Percentiles rank a stretch among this genome's conserved stretches.
phyloP scores from a whole-genome alignment of 2,329 filamentous ascomycete species.

The Hymenoscyphus salicellus region DNA sequence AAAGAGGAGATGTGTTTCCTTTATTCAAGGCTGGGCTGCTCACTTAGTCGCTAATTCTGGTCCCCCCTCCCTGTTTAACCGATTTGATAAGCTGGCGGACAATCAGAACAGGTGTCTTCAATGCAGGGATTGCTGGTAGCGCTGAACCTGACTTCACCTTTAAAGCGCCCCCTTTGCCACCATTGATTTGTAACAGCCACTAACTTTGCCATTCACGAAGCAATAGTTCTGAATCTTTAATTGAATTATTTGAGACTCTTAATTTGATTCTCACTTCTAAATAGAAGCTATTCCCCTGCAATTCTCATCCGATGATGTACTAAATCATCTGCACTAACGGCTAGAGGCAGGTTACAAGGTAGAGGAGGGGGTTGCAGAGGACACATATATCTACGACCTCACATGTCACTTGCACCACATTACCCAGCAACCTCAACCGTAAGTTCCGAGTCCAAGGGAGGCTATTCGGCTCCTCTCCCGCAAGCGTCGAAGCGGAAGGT shows the following conservation, averaged over 20 bases:
- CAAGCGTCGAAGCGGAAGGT: background rate
- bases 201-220: background rate
- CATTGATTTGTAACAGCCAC: background rate
- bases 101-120: constrained; percentile 21
- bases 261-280: background rate
- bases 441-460: constrained; percentile 1
- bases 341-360: background rate
- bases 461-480: constrained; percentile 4
- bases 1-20: constrained; percentile 29
- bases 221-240: background rate
- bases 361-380: constrained; percentile 2
- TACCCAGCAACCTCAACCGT: background rate
- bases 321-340: background rate
- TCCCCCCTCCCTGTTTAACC: background rate
- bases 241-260: background rate
- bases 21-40: constrained; percentile 19
- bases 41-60: background rate
- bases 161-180: background rate
- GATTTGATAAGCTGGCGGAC: constrained; percentile 13
- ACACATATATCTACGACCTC: background rate
- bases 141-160: background rate
- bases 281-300: no score
- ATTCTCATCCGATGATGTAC: background rate
- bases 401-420: background rate
- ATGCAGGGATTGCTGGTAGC: background rate